Conservation (phyloP, 2,329 filamentous ascomycete species). For the Cytospora schulzeri region DNA sequence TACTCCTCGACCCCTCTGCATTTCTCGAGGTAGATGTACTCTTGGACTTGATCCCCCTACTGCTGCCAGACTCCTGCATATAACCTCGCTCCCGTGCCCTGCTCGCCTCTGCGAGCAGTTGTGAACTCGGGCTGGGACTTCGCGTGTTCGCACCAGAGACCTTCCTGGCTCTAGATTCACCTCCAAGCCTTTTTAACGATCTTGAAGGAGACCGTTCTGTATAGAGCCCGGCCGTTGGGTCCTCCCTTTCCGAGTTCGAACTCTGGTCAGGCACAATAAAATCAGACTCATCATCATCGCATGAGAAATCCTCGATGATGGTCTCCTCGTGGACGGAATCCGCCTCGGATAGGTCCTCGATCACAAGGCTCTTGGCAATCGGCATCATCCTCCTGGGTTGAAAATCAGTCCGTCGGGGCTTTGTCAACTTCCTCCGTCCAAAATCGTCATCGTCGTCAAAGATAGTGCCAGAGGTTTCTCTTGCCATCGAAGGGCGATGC, state of each 20-base stretch:
- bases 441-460: not conserved
- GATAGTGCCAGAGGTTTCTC: not conserved
- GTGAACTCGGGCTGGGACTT: slow-evolving; percentile 24
- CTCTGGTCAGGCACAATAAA: slow-evolving; percentile 11
- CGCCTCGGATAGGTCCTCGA: slow-evolving; percentile 5
- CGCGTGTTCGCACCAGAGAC: not conserved
- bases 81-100: slow-evolving; percentile 16
- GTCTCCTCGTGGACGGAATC: slow-evolving; percentile 25
- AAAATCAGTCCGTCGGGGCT: slow-evolving; percentile 18
- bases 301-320: slow-evolving; percentile 22
- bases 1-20: not conserved
- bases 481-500: slow-evolving; percentile 10
- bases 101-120: slow-evolving; percentile 23
- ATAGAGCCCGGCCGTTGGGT: not conserved
- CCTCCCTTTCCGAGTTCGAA: slow-evolving; percentile 14
- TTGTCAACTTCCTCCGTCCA: not conserved
- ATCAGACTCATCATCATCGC: slow-evolving; percentile 23
- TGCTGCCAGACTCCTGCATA: not conserved
- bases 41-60: not conserved
- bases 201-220: slow-evolving; percentile 11
- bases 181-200: not conserved
- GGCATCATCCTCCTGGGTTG: slow-evolving; percentile 2
- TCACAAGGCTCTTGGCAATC: not conserved
- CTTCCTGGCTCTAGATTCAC: not conserved
- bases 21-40: not conserved